Percentiles rank a stretch among this genome's conserved stretches.
Conservation (phyloP, 2,329 filamentous ascomycete species). For the Colletotrichum orbiculare region DNA sequence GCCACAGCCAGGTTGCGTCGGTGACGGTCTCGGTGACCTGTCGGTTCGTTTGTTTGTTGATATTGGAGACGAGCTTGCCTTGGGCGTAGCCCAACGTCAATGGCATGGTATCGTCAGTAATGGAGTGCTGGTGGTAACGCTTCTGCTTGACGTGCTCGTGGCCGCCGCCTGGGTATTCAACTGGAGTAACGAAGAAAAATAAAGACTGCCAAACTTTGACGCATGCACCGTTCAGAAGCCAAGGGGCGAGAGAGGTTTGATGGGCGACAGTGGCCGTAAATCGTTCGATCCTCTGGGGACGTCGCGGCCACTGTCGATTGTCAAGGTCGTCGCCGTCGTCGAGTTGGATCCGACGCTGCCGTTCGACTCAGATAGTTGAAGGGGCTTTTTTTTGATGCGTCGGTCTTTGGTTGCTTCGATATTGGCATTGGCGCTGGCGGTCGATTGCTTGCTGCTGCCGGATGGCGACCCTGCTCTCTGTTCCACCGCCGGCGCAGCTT, state of each 20-base stretch:
- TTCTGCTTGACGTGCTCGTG: conserved; percentile 28
- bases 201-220: conserved; percentile 35
- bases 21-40: not conserved
- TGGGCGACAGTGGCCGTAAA: conserved; percentile 70
- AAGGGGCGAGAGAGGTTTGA: conserved; percentile 73
- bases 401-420: conserved; percentile 44
- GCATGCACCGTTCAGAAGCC: conserved; percentile 56
- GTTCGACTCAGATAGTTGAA: conserved; percentile 53
- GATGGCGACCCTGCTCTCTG: conserved; percentile 64
- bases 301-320: conserved; percentile 56
- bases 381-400: conserved; percentile 58
- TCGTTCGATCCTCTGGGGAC: conserved; percentile 52
- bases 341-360: conserved; percentile 57
- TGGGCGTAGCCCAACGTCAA: conserved; percentile 42
- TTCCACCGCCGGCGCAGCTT: conserved; percentile 36
- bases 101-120: conserved; percentile 49
- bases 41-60: not conserved
- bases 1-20: conserved; percentile 1
- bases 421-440: conserved; percentile 45
- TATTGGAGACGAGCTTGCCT: conserved; percentile 3
- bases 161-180: conserved; percentile 36
- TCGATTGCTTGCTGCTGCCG: conserved; percentile 69
- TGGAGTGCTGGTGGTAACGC: conserved; percentile 25
- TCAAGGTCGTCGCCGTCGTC: conserved; percentile 58
- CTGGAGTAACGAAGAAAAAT: conserved; percentile 25